A percentile compares a stretch with the other conserved stretches of the same genome.
Evolutionary conservation across 805 yeast genomes (phyloP).

Genomic region (Torulaspora indica): DNA sequence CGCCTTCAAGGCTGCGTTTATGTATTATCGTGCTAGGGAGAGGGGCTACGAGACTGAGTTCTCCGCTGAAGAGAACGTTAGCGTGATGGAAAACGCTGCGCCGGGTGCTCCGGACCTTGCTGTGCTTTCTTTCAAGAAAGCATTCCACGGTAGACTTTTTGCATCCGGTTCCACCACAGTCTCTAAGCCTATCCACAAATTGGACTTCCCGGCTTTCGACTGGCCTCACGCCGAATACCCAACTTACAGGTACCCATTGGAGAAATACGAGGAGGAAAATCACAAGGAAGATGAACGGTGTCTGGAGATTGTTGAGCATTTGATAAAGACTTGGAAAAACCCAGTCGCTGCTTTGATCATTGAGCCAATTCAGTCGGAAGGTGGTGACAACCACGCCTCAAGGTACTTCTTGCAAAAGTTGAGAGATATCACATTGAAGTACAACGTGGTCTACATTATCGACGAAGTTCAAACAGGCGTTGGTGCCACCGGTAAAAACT

Average conservation of each 20-base stretch:
- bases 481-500: slow-evolving; percentile 66
- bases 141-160: slow-evolving; percentile 93
- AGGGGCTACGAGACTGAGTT: slow-evolving; percentile 59
- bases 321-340: slow-evolving; percentile 58
- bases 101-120: slow-evolving; percentile 91
- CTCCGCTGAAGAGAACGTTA: slow-evolving; percentile 59
- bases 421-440: slow-evolving; percentile 54
- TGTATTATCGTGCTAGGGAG: slow-evolving; percentile 53
- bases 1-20: slow-evolving; percentile 67
- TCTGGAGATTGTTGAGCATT: slow-evolving; percentile 65
- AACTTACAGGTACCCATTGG: slow-evolving; percentile 76
- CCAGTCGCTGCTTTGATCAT: slow-evolving; percentile 87
- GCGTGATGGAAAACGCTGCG: slow-evolving; percentile 74
- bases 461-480: slow-evolving; percentile 76
- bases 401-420: slow-evolving; percentile 57
- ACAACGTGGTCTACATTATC: slow-evolving; percentile 56
- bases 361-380: slow-evolving; percentile 82
- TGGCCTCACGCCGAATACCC: slow-evolving; percentile 98
- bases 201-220: slow-evolving; percentile 86
- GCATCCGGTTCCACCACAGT: slow-evolving; percentile 89
- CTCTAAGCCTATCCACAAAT: slow-evolving; percentile 91
- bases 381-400: slow-evolving; percentile 71
- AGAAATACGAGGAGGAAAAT: slow-evolving; percentile 58
- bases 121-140: slow-evolving; percentile 77
- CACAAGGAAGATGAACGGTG: slow-evolving; percentile 76